phyloP scores from a whole-genome alignment of 306 rosid genomes.

The Corylus americana region DNA sequence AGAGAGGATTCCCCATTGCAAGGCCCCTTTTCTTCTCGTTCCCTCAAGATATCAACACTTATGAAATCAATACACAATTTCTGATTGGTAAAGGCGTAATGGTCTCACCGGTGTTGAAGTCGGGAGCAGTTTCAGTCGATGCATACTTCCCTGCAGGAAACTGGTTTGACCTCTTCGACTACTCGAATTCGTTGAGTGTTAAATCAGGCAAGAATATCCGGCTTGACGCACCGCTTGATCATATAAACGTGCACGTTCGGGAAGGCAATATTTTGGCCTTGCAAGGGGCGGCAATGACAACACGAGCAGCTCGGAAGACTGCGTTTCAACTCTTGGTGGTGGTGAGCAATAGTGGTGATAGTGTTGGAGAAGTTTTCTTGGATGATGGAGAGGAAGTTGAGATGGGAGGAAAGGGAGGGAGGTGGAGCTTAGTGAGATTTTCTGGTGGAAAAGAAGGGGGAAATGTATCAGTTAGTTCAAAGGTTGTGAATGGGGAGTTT shows the following conservation, averaged over 20 bases:
- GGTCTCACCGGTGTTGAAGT: conserved; percentile 69
- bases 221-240: conserved; percentile 70
- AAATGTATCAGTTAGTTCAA: conserved; percentile 40
- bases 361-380: conserved; percentile 71
- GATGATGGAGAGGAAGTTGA: conserved; percentile 73
- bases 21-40: conserved; percentile 90
- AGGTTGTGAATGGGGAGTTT: conserved; percentile 58
- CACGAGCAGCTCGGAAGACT: conserved; percentile 50
- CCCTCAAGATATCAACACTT: conserved; percentile 68
- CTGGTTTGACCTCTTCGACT: conserved; percentile 86
- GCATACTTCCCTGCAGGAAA: conserved; percentile 85
- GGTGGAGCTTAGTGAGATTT: conserved; percentile 66
- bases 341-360: conserved; percentile 26
- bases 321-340: conserved; percentile 68
- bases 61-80: conserved; percentile 67
- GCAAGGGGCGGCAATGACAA: conserved; percentile 75
- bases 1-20: conserved; percentile 74
- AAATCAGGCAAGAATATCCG: conserved; percentile 49
- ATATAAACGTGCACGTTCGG: conserved; percentile 68
- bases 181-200: conserved; percentile 51
- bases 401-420: conserved; percentile 50
- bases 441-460: conserved; percentile 21
- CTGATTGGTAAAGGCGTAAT: conserved; percentile 69
- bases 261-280: conserved; percentile 74
- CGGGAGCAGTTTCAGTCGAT: conserved; percentile 55